These are phyloP conservation scores for Stevia rebaudiana DNA, from an alignment of 140 eudicot species.

Conservation along the genomic window DNA sequence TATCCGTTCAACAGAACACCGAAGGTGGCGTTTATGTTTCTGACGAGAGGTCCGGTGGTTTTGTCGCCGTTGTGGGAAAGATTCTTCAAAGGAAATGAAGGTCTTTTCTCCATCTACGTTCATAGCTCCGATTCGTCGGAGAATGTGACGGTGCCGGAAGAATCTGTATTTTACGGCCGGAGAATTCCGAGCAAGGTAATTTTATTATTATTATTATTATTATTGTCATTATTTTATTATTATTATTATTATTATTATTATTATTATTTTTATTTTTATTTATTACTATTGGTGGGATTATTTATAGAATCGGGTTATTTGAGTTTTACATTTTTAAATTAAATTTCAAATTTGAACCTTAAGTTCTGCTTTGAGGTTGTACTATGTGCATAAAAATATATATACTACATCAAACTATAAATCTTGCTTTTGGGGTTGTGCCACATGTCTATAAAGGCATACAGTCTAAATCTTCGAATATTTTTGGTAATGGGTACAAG, in stretches of 20 bases:
- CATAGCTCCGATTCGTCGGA: constrained; percentile 49
- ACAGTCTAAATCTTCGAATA: neutral
- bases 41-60: constrained; percentile 52
- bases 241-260: too few species aligned
- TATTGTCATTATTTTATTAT: too few species aligned
- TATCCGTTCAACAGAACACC: constrained; percentile 41
- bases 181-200: constrained; percentile 70
- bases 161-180: constrained; percentile 55
- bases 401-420: neutral
- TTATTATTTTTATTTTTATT: too few species aligned
- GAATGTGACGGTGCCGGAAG: constrained; percentile 41
- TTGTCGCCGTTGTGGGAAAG: constrained; percentile 69
- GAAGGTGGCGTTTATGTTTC: constrained; percentile 71
- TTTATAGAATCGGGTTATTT: too few species aligned
- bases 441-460: neutral
- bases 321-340: too few species aligned
- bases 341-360: too few species aligned
- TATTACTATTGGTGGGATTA: too few species aligned
- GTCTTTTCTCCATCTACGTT: constrained; percentile 53
- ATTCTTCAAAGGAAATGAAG: constrained; percentile 61
- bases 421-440: constrained; percentile 7
- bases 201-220: too few species aligned
- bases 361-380: too few species aligned
- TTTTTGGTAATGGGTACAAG: neutral
- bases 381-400: too few species aligned